Evolutionary conservation across 441 rosid genomes (phyloP).

Genomic region (Kokia cookei): DNA sequence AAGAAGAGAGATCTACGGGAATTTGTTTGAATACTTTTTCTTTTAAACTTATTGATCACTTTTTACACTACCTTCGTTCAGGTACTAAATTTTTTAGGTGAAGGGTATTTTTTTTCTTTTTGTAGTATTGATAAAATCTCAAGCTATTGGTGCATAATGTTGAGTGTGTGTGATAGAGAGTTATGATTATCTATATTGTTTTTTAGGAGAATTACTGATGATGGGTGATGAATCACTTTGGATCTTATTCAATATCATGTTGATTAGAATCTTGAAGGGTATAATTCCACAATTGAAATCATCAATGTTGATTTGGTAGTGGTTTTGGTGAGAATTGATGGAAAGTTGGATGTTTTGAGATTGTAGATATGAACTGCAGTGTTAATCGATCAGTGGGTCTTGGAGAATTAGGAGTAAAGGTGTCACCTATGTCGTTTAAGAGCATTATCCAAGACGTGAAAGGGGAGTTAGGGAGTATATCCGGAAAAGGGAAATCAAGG

Average conservation of each 20-base stretch:
- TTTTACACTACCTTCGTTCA: not conserved
- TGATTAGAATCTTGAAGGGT: conserved; percentile 6
- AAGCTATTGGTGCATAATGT: not conserved
- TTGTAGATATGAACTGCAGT: not conserved
- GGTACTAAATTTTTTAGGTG: conserved; percentile 4
- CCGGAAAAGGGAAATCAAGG: conserved; percentile 72
- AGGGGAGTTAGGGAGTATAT: conserved; percentile 76
- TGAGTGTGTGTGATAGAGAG: not conserved
- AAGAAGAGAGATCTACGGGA: conserved; percentile 14
- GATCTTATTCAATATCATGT: conserved; percentile 2
- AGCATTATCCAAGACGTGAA: conserved; percentile 78
- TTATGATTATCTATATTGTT: conserved; percentile 1
- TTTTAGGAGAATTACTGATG: not conserved
- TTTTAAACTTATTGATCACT: not conserved
- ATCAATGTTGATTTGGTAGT: not conserved
- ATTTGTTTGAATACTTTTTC: not conserved
- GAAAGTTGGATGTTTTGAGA: not conserved
- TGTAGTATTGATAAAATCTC: not conserved
- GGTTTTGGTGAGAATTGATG: not conserved
- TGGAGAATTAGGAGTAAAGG: not conserved
- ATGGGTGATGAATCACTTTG: conserved; percentile 3
- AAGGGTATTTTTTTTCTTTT: not conserved
- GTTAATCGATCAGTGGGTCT: not conserved
- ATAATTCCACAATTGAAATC: conserved; percentile 1
- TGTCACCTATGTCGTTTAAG: conserved; percentile 46